Evolutionary conservation across 1,284 basidiomycete genomes (phyloP).

Genomic region (Ustilago esculenta): DNA sequence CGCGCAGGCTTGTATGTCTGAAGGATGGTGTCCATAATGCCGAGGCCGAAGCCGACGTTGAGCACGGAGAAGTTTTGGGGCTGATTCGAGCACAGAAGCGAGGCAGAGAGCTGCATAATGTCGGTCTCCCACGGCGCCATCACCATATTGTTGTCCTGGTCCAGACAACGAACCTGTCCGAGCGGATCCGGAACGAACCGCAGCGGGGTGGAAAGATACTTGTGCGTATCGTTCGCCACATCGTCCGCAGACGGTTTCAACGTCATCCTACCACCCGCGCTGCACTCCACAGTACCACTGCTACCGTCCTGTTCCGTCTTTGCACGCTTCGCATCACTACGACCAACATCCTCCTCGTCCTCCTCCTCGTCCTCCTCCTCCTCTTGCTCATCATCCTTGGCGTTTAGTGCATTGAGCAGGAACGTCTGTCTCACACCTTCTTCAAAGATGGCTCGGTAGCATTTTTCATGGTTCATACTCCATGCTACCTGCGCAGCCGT

Average conservation of each 20-base stretch:
- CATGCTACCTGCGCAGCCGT: conserved; percentile 64
- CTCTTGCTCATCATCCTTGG: neutral
- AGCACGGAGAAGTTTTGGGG: conserved; percentile 75
- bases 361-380: conserved; percentile 19
- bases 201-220: conserved; percentile 79
- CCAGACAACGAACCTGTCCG: conserved; percentile 82
- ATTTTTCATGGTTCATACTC: conserved; percentile 53
- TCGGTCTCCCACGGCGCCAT: conserved; percentile 73
- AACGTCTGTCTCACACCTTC: conserved; percentile 68
- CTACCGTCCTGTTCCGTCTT: conserved; percentile 7
- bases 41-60: conserved; percentile 93
- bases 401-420: conserved; percentile 41
- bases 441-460: conserved; percentile 57
- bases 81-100: conserved; percentile 51
- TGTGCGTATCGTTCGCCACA: conserved; percentile 72
- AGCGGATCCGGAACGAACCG: conserved; percentile 73
- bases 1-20: conserved; percentile 76
- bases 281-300: conserved; percentile 58
- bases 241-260: conserved; percentile 41
- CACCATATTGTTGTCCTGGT: conserved; percentile 74
- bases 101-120: conserved; percentile 60
- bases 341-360: conserved; percentile 8
- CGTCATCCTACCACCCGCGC: conserved; percentile 69
- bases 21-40: conserved; percentile 88
- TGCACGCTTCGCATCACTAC: no score